phyloP scores from a whole-genome alignment of 345 rosid species.

The Linum usitatissimum region DNA sequence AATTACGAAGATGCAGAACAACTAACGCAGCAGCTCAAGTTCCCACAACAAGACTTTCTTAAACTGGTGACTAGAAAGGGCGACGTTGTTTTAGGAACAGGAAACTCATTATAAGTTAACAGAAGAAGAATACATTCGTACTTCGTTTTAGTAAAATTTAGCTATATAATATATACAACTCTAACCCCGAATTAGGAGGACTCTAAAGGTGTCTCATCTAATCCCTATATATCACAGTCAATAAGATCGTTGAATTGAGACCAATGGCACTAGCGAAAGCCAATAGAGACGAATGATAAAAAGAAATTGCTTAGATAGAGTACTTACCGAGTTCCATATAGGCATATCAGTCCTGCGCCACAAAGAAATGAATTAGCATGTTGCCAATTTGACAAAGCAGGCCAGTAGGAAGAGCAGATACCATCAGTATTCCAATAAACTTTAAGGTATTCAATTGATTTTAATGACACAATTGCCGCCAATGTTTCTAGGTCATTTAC shows the following conservation, averaged over 20 bases:
- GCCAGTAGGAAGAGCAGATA: neutral
- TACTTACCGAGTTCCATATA: slow-evolving; percentile 73
- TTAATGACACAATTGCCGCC: too few relatives aligned
- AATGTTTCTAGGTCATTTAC: too few relatives aligned
- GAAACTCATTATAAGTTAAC: too few relatives aligned
- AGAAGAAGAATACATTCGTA: too few relatives aligned
- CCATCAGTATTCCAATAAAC: neutral
- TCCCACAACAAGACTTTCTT: neutral
- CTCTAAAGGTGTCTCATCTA: too few relatives aligned
- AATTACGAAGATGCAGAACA: neutral
- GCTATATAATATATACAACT: too few relatives aligned
- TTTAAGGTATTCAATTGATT: too few relatives aligned
- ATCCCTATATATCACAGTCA: neutral
- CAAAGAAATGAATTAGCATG: slow-evolving; percentile 11
- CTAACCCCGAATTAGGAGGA: too few relatives aligned
- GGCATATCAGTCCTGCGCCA: slow-evolving; percentile 74
- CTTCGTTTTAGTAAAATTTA: too few relatives aligned
- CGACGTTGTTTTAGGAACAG: neutral
- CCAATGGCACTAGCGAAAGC: too few relatives aligned
- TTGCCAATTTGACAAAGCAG: neutral
- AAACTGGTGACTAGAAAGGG: neutral
- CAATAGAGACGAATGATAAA: neutral
- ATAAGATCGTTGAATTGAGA: neutral
- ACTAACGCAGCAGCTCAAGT: neutral
- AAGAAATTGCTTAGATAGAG: neutral